Base-by-base conservation (phyloP, 495 filamentous ascomycete genomes). In the Xanthoparmelia taractica region DNA sequence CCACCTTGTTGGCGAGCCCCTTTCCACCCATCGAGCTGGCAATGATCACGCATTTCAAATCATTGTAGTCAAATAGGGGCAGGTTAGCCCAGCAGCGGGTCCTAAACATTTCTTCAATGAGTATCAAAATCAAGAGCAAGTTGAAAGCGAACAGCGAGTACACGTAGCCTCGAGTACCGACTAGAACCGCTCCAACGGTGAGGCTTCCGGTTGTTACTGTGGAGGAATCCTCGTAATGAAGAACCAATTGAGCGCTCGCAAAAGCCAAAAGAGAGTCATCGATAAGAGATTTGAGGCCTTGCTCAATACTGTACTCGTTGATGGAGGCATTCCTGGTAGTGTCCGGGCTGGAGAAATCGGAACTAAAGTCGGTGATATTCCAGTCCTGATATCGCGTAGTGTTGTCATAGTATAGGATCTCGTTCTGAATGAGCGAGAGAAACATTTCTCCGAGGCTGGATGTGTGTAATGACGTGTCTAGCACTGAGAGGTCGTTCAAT, bases 221-320 rank as follows among this genome's bases (percentile, higher is more conserved):
- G 8, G 15, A 13, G 5, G 58, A 45, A 34, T 40, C 47, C 8
- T 59, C 45, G 15, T 20, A 59, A 43, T 45, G 29, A 43, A 59
- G 58, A 8, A 59, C 33, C 4, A 59, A 40, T 17, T 59, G 58
- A 20, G 40, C 40, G n/a, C 58, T 59, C 38, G 58, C 58, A 25
- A 59, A 59, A 1, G 58, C 58, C 11, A 59, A 31, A 11, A 59
- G 58, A 59, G 58, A 59, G 27, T 45, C 37, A 17, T 59, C 58
- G n/a, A 59, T 20, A 27, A 59, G 58, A 3, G 58, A 59, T 33
- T 59, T 47, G 37, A 59, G 58, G 18, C 58, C 58, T 59, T 59
- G 57, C 40, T 27, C 58, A 11, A 59, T 20, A 13, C 25, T n/a
- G 40, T 59, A 59, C 45, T 1, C 40, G 2, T 10, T 36, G 29